Evolutionary conservation across 805 yeast species (phyloP), one percentile per base, ranked within the genome.

Genomic region (Torulaspora delbrueckii): DNA sequence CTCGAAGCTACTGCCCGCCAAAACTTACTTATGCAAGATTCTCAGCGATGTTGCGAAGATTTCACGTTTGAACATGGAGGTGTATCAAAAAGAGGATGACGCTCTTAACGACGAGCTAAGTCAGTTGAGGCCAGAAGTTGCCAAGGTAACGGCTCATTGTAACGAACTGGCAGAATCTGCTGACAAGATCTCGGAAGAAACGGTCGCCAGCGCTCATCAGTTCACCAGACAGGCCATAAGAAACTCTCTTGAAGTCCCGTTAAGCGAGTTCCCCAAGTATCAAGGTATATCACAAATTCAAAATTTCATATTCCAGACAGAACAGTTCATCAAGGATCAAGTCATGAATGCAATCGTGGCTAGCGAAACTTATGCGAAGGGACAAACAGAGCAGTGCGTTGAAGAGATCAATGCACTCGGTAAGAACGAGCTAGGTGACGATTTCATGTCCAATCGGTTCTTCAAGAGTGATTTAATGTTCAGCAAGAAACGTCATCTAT

Each of bases 1-100:
- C 8, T 89, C 98, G 0, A 93, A 93, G 62, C 71, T 93, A 10
- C 76, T 87, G 28, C 99, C 99, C 0, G 98, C 96, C 0, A 88
- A 89, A 59, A 90, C 83, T n/a, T 93, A 85, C 56, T 67, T 91
- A 24, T 50, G 73, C 14, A 91, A 89, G 56, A 60, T 90, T 9
- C 74, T 86, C 34, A 63, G 64, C 18, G 99, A 93, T 58, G 58
- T 91, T 33, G 69, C 70, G 40, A 66, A 69, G 1, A 70, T 93
- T 16, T 75, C 95, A 0, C 66, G 72, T 8, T 66, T 77, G n/a
- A 93, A 90, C 60, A 73, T 79, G 41, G 65, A 72, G n/a, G 67
- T 77, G 10, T 76, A 81, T 52, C 54, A 65, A 10, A 66, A 70
- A 22, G 86, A 81, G 46, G 74, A 73, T 41, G 72, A 72, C 3